Evolutionary conservation across 73 alveolate species (phyloP).

Genomic region (Uronychia setigera): DNA sequence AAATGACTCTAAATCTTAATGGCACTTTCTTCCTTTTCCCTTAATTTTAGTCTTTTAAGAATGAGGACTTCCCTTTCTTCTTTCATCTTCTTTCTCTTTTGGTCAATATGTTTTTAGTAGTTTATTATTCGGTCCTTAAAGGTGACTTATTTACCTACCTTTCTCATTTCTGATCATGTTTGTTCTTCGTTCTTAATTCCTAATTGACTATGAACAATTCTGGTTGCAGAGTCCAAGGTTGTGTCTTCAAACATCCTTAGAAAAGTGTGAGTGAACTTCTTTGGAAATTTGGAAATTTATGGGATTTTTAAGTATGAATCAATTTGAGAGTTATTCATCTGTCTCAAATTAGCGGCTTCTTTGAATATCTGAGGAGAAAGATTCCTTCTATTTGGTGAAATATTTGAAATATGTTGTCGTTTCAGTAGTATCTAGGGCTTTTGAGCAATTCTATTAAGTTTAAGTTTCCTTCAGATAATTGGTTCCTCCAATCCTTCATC

Average conservation of each 20-base stretch:
- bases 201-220: not conserved
- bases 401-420: too few relatives aligned
- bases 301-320: not conserved
- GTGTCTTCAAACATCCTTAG: not conserved
- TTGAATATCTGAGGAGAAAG: not conserved
- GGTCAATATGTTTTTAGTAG: not conserved
- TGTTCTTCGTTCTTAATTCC: not conserved
- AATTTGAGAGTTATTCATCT: not conserved
- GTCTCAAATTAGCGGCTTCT: not conserved
- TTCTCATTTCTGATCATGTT: too few relatives aligned
- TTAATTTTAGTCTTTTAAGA: too few relatives aligned
- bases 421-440: too few relatives aligned
- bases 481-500: too few relatives aligned
- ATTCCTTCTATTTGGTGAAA: not conserved
- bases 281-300: not conserved
- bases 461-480: too few relatives aligned
- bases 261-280: not conserved
- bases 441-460: too few relatives aligned
- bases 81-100: not conserved
- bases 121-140: not conserved
- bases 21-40: not conserved
- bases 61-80: not conserved
- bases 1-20: not conserved
- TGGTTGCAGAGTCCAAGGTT: not conserved
- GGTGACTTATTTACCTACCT: not conserved